Percentiles rank a stretch among this genome's conserved stretches.
These are phyloP conservation scores for Fulvia fulva DNA, from an alignment of 2,329 filamentous ascomycete genomes.

Conservation along the genomic window DNA sequence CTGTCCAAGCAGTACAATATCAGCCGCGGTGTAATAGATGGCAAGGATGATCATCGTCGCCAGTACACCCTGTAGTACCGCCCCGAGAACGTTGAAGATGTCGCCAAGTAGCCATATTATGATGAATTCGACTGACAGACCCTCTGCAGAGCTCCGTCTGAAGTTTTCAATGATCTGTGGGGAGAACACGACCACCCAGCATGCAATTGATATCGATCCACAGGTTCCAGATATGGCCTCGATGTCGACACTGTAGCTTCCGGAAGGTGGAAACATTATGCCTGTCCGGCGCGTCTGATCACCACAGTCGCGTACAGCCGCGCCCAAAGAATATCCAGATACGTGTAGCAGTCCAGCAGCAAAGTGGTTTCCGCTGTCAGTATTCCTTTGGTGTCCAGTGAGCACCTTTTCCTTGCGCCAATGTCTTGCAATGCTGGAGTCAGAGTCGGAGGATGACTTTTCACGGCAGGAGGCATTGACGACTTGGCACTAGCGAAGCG, in stretches of 20 bases:
- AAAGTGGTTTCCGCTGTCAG: too few relatives aligned
- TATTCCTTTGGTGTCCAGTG: too few relatives aligned
- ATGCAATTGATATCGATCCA: conserved; percentile 93
- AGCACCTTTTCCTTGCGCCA: neutral
- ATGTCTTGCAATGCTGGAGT: neutral
- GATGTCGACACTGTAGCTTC: conserved; percentile 65
- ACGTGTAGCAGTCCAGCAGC: too few relatives aligned
- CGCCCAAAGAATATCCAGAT: too few relatives aligned
- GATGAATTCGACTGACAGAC: conserved; percentile 85
- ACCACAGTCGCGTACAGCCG: neutral
- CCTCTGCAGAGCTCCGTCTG: conserved; percentile 76
- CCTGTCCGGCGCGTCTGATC: neutral
- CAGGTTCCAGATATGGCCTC: conserved; percentile 90
- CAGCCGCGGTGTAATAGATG: conserved; percentile 67
- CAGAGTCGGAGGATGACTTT: neutral
- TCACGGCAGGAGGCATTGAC: neutral
- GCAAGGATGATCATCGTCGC: conserved; percentile 71
- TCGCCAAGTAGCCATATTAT: conserved; percentile 89
- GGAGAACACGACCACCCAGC: conserved; percentile 96
- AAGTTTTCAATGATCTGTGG: conserved; percentile 97
- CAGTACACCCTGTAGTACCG: conserved; percentile 82
- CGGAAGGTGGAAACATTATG: conserved; percentile 52
- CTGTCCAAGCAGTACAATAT: conserved; percentile 81
- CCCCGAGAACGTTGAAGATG: conserved; percentile 95
- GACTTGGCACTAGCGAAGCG: neutral